Evolutionary conservation across 352 stramenopile species (phyloP).

Genomic region (Pythium rishiriense): DNA sequence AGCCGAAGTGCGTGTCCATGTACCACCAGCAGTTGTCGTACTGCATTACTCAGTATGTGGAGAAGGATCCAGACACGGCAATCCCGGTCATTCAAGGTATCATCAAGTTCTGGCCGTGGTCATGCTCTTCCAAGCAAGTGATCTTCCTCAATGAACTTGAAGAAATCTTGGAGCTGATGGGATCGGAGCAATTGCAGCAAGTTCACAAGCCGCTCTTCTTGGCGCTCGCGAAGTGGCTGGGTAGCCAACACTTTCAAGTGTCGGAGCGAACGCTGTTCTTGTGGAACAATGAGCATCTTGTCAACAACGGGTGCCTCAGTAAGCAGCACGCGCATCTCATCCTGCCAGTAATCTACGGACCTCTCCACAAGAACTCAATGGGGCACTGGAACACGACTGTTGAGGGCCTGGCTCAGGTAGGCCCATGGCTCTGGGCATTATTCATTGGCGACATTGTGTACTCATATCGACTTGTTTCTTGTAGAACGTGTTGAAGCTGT

Average conservation of each 20-base stretch:
- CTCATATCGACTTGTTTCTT: conserved; percentile 10
- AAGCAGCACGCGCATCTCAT: conserved; percentile 92
- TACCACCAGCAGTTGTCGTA: conserved; percentile 99
- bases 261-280: conserved; percentile 97
- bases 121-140: conserved; percentile 86
- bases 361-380: conserved; percentile 85
- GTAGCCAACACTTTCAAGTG: conserved; percentile 95
- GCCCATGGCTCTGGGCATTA: neutral
- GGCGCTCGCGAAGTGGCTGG: conserved; percentile 84
- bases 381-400: conserved; percentile 98
- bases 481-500: conserved; percentile 72
- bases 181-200: conserved; percentile 71
- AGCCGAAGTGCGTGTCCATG: conserved; percentile 90
- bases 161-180: conserved; percentile 97
- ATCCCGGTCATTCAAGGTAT: conserved; percentile 94
- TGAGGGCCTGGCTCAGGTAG: conserved; percentile 83
- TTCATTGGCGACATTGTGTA: neutral
- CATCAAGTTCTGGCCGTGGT: conserved; percentile 95
- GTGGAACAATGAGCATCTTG: conserved; percentile 99
- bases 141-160: conserved; percentile 98
- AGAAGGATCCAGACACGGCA: conserved; percentile 97
- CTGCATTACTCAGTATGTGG: conserved; percentile 99
- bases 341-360: conserved; percentile 95
- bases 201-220: conserved; percentile 81
- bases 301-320: conserved; percentile 93